Base-by-base conservation (phyloP, 2,329 filamentous ascomycete genomes). In the Arthroderma sp. region DNA sequence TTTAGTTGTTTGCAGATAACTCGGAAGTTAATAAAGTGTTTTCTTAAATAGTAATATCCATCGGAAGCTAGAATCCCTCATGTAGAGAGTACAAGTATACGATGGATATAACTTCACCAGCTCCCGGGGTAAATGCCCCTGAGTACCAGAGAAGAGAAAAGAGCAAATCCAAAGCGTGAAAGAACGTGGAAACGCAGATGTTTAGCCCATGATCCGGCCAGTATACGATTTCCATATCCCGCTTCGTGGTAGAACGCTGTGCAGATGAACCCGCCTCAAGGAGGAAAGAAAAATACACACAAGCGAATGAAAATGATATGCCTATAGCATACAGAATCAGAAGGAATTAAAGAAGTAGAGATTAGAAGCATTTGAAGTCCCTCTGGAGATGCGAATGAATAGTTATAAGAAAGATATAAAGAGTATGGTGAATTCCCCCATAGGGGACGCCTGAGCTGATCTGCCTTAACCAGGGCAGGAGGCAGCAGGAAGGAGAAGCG, bases 401-500 rank as follows among this genome's bases (percentile, higher is more conserved):
- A 44, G 5, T 25, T 33, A 51, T 11, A 33, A 17, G n/a, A 31
- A 51, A 31, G 17, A 51, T 51, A 31, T 51, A 33, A 31, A 51
- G 33, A n/a, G 13, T n/a, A n/a, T 38, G 28, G 13, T 31, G 25
- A 51, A 13, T 44, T 23, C 41, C 41, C 41, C 19, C 41, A 15
- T 17, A 7, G 44, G 44, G 28, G 23, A 51, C 8, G 25, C 2
- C 44, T 51, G 44, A 25, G 6, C 35, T 13, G 35, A 13, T 38
- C 44, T 51, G 25, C 44, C 44, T 51, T 51, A 51, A 51, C 44
- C 44, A 51, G 44, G 44, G 44, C 44, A 44, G 44, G 23, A n/a
- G 44, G 3, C 23, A 51, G 44, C 11, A 51, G 35, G 23, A 51
- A 33, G 44, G n/a, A 51, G 28, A 51, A 49, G 43, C 23, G 44